Evolutionary conservation across 2,329 filamentous ascomycete species (phyloP), one percentile per base, ranked within the genome.

Genomic region (Pseudogymnoascus sp.): DNA sequence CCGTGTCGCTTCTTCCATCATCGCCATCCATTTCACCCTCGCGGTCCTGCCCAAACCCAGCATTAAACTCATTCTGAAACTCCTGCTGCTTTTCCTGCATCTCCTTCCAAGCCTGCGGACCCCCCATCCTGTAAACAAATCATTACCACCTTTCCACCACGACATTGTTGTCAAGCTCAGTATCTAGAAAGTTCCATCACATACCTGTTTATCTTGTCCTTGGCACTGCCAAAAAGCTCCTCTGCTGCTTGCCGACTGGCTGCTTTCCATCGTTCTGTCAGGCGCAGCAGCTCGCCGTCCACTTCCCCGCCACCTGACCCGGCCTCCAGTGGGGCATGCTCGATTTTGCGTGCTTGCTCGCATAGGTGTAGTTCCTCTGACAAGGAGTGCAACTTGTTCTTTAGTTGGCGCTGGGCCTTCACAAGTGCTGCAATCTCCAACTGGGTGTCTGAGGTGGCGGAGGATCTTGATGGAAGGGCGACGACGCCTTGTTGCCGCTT

Each of bases 231-330:
- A 72, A 88, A 90, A 10, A 90, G 75, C 69, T 89, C 86, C 68
- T 91, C 88, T 1, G 88, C 88, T 6, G 86, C 87, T 60, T 79
- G 76, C 66, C 86, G 80, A 65, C 82, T 83, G 17, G 84, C 83
- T 0, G 71, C 73, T 57, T 78, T 82, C 88, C 88, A 91, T 71
- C 82, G 87, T 2, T 71, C 72, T 44, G 84, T 80, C 67, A 90
- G 70, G 0, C 71, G 74, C 44, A 81, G 75, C 23, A 91, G 76
- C 64, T 89, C 84, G 1, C 75, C 77, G 71, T 86, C 83, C 19
- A 38, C n/a, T 44, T 33, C 11, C 36, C 47, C 47, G 9, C 60
- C 65, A n/a, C 44, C 33, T 36, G 64, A 50, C 10, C 53, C 61
- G 42, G 64, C 65, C 64, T 64, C 67, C 6, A 11, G 9, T 21